Conservation (phyloP, 2,329 filamentous ascomycete genomes). For the Chaetomiaceae sp. region DNA sequence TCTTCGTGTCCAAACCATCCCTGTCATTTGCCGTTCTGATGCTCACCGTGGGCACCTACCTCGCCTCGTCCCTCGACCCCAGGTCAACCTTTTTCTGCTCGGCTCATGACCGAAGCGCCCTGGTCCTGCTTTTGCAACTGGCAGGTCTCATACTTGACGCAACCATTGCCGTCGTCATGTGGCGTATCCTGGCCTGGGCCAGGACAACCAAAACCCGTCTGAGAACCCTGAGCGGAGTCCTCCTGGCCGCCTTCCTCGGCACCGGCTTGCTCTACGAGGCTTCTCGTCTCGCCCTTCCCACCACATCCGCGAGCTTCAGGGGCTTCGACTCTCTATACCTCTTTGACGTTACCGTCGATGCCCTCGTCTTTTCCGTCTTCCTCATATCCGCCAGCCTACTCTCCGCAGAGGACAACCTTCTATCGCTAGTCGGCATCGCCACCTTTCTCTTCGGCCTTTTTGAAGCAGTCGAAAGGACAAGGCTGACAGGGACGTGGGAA, state of each 20-base stretch:
- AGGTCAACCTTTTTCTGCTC: constrained; percentile 52
- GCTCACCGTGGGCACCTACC: constrained; percentile 41
- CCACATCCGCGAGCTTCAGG: constrained; percentile 23
- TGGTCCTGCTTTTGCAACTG: constrained; percentile 40
- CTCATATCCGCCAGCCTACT: constrained; percentile 42
- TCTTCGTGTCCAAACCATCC: constrained; percentile 38
- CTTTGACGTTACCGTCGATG: constrained; percentile 46
- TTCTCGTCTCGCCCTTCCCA: constrained; percentile 28
- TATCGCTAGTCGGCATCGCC: constrained; percentile 39
- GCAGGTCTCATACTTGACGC: constrained; percentile 44
- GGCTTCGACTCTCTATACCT: constrained; percentile 42
- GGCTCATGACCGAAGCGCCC: constrained; percentile 35
- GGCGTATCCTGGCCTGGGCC: constrained; percentile 49
- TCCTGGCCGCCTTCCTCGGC: constrained; percentile 38
- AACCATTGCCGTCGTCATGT: constrained; percentile 42
- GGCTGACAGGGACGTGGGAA: constrained; percentile 42
- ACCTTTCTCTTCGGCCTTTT: constrained; percentile 40
- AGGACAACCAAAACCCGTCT: constrained; percentile 44
- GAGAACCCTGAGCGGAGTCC: constrained; percentile 40
- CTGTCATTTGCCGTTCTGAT: constrained; percentile 35
- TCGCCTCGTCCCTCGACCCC: constrained; percentile 35
- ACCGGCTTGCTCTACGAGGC: constrained; percentile 36
- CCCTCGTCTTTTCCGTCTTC: constrained; percentile 41
- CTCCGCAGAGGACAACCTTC: constrained; percentile 42
- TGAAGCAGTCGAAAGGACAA: constrained; percentile 34